Base-by-base conservation (phyloP, 129 eudicot genomes). In the Centrapalus pauciflorus region DNA sequence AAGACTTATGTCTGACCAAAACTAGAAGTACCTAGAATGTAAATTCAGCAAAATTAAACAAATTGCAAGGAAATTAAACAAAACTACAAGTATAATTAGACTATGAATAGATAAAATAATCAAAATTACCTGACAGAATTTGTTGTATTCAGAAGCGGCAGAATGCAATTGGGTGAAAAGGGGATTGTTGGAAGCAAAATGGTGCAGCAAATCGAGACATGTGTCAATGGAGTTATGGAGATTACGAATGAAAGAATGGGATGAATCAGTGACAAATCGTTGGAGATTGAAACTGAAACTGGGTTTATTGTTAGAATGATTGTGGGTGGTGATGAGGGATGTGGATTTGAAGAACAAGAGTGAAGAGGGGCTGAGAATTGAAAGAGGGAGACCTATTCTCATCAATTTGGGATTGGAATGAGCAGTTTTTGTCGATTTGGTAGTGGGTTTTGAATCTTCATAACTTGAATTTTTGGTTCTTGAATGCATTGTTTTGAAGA, bases 321-420 rank as follows among this genome's bases (percentile, higher is more conserved):
- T 12, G 32, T 12, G 32, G 46, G 13, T 56, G 75, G 34, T 9
- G 30, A 11, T 41, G 59, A 28, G 35, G 14, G 75, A 23, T 27
- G 69, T 30, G 30, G 64, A 70, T 59, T 55, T 68, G 61, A 55
- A 62, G 55, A 71, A 61, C 16, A 74, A 57, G 11, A 71, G 14
- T 37, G 79, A 61, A 72, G 24, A 46, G 48, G 75, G 78, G 64
- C 34, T 61, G 76, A 10, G 86, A 83, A 66, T 10, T 16, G 83
- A 63, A n/a, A 81, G 70, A 21, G 87, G 80, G 4, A 77, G 32
- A 29, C 48, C 41, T 24, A 55, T 10, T 57, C 69, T 27, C 10
- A 13, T 35, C n/a, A 35, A 35, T 35, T 35, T 35, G 11, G 11
- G 11, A 5, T 7, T 35, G n/a, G 43, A 35, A 4, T 35, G 7